Evolutionary conservation across 2,329 filamentous ascomycete species (phyloP).

Genomic region (Pezicula radicicola): DNA sequence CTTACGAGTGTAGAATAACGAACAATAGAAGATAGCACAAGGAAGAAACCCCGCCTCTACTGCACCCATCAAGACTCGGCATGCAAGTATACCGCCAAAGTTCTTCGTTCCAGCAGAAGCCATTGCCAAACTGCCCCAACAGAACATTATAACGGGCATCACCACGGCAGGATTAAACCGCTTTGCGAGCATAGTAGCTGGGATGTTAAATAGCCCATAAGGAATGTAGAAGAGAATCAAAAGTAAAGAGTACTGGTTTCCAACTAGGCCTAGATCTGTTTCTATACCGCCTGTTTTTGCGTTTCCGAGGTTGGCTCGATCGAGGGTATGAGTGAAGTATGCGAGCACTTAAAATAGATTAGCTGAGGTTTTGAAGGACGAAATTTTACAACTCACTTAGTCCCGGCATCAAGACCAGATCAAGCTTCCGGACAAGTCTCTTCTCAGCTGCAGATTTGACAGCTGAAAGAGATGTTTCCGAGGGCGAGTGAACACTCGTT

Average conservation of each 20-base stretch:
- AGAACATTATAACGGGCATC: conserved; percentile 24
- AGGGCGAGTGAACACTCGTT: background rate
- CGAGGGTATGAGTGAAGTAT: conserved; percentile 46
- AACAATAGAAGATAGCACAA: conserved; percentile 22
- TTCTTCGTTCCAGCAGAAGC: conserved; percentile 16
- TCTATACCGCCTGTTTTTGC: conserved; percentile 47
- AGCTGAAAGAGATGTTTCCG: background rate
- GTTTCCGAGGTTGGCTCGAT: conserved; percentile 49
- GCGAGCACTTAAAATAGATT: background rate
- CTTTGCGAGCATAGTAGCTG: conserved; percentile 23
- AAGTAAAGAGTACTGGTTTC: conserved; percentile 63
- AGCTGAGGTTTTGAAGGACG: too few relatives aligned
- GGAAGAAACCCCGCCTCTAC: conserved; percentile 27
- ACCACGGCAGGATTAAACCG: conserved; percentile 24
- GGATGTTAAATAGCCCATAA: conserved; percentile 61
- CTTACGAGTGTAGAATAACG: conserved; percentile 21
- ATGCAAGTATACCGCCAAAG: conserved; percentile 20
- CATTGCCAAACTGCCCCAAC: conserved; percentile 24
- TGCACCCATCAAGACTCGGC: conserved; percentile 20
- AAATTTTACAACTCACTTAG: background rate
- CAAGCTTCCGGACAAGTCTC: background rate
- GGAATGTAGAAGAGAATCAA: conserved; percentile 71
- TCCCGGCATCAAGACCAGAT: background rate
- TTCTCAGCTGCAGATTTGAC: background rate
- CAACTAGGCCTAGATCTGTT: conserved; percentile 49